A percentile compares a stretch with the other conserved stretches of the same genome.
phyloP scores from a whole-genome alignment of 2,329 filamentous ascomycete genomes.

The Lojkania enalia region DNA sequence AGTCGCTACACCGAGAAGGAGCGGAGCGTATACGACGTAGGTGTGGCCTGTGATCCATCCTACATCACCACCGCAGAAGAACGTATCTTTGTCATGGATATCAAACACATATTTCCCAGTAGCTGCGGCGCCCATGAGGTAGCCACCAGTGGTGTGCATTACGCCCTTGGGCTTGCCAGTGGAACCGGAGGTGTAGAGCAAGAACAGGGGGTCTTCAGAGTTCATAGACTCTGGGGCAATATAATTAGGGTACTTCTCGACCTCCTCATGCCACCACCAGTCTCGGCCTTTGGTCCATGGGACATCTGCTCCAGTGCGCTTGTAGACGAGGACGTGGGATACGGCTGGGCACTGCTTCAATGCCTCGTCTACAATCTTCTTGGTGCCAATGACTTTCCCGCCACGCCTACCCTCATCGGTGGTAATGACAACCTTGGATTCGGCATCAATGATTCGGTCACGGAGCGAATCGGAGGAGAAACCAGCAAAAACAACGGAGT shows the following conservation, averaged over 20 bases:
- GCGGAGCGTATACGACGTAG: constrained; percentile 94
- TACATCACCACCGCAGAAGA: constrained; percentile 98
- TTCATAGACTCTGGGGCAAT: constrained; percentile 85
- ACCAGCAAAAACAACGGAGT: constrained; percentile 97
- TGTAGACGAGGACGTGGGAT: constrained; percentile 83
- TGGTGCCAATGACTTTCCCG: constrained; percentile 95
- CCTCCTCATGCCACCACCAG: constrained; percentile 98
- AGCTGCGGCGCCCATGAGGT: constrained; percentile 87
- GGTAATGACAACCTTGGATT: constrained; percentile 93
- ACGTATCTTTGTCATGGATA: constrained; percentile 88
- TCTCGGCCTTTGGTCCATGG: constrained; percentile 89
- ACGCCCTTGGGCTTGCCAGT: constrained; percentile 99
- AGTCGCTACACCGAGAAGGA: constrained; percentile 89
- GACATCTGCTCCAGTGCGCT: constrained; percentile 90
- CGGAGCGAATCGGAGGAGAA: constrained; percentile 96
- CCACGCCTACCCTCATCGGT: constrained; percentile 97
- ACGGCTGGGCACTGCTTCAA: constrained; percentile 94
- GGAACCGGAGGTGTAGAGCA: constrained; percentile 96
- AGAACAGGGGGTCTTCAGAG: constrained; percentile 94
- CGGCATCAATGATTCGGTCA: constrained; percentile 88
- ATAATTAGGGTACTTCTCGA: constrained; percentile 94
- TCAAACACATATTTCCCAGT: constrained; percentile 99
- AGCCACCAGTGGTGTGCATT: constrained; percentile 95
- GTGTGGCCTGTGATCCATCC: constrained; percentile 99
- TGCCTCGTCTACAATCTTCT: constrained; percentile 98